phyloP scores from a whole-genome alignment of 169 alveolate species.

The Cytauxzoon felis region DNA sequence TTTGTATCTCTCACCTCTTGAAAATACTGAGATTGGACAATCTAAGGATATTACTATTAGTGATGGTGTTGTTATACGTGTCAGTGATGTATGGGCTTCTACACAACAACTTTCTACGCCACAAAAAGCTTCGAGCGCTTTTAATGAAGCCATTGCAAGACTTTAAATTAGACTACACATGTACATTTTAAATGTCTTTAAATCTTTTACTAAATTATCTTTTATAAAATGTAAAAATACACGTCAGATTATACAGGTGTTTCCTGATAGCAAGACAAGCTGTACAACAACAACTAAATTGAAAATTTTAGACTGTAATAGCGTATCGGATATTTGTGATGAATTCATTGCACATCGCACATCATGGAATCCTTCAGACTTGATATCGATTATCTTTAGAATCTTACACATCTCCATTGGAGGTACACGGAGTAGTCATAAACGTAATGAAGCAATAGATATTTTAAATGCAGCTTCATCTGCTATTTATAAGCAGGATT shows the following conservation, averaged over 20 bases:
- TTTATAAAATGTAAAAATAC: no score
- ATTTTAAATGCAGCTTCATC: neutral
- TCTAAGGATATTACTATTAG: neutral
- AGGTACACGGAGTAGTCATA: constrained; percentile 12
- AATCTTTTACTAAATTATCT: no score
- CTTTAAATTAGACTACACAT: no score
- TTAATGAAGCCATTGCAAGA: constrained; percentile 25
- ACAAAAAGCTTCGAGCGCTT: constrained; percentile 26
- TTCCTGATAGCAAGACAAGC: no score
- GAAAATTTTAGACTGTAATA: constrained; percentile 6
- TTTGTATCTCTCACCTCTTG: constrained; percentile 16
- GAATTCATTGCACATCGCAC: constrained; percentile 7
- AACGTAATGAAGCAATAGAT: neutral
- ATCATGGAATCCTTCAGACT: constrained; percentile 12
- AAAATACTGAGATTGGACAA: neutral
- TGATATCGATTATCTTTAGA: constrained; percentile 30
- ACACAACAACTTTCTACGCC: constrained; percentile 7
- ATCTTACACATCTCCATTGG: no score
- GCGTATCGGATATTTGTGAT: constrained; percentile 25
- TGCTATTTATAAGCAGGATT: no score
- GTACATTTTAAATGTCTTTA: no score
- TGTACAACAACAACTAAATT: neutral
- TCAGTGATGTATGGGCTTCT: constrained; percentile 22
- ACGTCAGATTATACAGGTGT: no score
- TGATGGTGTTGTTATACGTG: neutral